These are phyloP conservation scores for Arthroderma uncinatum DNA, from an alignment of 2,329 filamentous ascomycete species.

Conservation along the genomic window DNA sequence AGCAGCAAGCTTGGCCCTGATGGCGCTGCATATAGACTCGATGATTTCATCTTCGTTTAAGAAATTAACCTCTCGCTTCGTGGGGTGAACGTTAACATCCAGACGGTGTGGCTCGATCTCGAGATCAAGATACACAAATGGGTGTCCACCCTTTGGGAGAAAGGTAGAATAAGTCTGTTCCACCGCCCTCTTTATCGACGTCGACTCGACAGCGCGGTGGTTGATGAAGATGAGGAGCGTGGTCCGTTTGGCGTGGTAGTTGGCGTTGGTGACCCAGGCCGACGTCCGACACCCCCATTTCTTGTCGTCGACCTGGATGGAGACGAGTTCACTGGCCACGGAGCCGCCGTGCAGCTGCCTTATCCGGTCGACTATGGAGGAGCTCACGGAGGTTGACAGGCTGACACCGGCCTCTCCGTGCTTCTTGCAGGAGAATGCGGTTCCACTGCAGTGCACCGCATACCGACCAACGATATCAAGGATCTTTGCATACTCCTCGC, in stretches of 20 bases:
- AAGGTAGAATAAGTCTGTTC: slow-evolving; percentile 84
- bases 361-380: slow-evolving; percentile 68
- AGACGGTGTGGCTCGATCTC: slow-evolving; percentile 87
- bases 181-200: slow-evolving; percentile 73
- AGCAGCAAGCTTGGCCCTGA: slow-evolving; percentile 65
- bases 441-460: slow-evolving; percentile 79
- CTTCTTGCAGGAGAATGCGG: slow-evolving; percentile 95
- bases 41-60: slow-evolving; percentile 96
- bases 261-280: slow-evolving; percentile 81
- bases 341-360: slow-evolving; percentile 75
- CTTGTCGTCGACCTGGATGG: slow-evolving; percentile 59
- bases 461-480: slow-evolving; percentile 90
- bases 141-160: slow-evolving; percentile 84
- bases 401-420: slow-evolving; percentile 76
- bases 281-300: slow-evolving; percentile 75
- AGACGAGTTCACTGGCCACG: slow-evolving; percentile 78
- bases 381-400: slow-evolving; percentile 64
- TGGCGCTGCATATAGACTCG: slow-evolving; percentile 68
- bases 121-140: slow-evolving; percentile 83
- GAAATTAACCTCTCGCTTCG: slow-evolving; percentile 93
- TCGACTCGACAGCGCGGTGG: slow-evolving; percentile 83
- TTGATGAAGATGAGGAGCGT: slow-evolving; percentile 90
- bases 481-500: slow-evolving; percentile 96
- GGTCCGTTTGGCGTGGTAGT: slow-evolving; percentile 86
- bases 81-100: slow-evolving; percentile 96